A percentile compares a stretch with the other conserved stretches of the same genome.
phyloP scores from a whole-genome alignment of 257 asterid genomes.

The Solanum phureja region DNA sequence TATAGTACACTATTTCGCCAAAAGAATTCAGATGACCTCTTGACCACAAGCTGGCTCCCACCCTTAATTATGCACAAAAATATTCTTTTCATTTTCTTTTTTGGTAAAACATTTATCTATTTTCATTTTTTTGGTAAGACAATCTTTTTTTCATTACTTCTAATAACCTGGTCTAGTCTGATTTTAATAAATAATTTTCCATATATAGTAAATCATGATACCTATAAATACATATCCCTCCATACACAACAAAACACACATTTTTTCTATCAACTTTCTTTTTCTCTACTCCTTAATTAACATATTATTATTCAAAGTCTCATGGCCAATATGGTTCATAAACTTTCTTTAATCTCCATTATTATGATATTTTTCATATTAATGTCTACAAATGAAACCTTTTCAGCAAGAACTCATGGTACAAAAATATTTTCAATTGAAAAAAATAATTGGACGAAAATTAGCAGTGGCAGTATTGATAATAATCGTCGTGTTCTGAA shows the following conservation, averaged over 20 bases:
- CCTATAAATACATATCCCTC: background rate
- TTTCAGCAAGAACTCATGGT: background rate
- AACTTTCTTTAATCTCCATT: background rate
- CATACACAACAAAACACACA: background rate
- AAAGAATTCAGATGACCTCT: no score
- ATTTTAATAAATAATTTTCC: no score
- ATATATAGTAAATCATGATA: background rate
- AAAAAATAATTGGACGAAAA: background rate
- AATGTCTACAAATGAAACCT: background rate
- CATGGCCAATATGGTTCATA: background rate
- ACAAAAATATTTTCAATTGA: background rate
- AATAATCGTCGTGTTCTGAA: background rate
- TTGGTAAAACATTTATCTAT: background rate
- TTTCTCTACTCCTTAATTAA: background rate
- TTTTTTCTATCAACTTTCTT: no score
- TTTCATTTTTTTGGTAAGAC: background rate
- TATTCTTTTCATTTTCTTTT: background rate
- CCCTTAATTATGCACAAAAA: background rate
- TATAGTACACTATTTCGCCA: no score
- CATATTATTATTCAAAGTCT: background rate
- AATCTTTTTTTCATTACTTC: background rate
- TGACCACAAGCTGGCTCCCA: no score
- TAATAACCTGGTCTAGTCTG: no score
- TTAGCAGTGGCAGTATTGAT: background rate
- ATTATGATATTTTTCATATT: background rate